Conservation (phyloP, 2,329 filamentous ascomycete species). For the Aspergillus ustus region DNA sequence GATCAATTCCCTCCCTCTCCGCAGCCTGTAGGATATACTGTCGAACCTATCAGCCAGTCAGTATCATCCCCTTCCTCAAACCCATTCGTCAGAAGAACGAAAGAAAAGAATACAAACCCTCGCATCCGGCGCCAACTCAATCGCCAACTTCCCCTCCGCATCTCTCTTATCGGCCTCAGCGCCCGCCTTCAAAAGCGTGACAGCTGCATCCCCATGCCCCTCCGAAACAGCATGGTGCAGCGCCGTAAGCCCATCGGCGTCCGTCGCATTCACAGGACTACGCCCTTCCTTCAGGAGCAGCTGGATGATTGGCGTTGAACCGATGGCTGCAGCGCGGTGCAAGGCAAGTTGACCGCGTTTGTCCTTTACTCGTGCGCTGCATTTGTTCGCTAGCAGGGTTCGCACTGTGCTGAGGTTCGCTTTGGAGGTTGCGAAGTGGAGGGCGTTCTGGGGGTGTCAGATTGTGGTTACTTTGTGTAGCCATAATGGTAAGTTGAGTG, state of each 20-base stretch:
- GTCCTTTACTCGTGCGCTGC: slow-evolving; percentile 80
- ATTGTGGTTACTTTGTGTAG: not conserved
- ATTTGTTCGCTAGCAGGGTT: slow-evolving; percentile 74
- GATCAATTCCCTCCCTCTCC: slow-evolving; percentile 81
- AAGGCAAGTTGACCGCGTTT: slow-evolving; percentile 86
- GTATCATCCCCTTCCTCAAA: slow-evolving; percentile 8
- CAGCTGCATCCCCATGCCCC: slow-evolving; percentile 76
- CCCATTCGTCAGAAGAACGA: not conserved
- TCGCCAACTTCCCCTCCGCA: slow-evolving; percentile 68
- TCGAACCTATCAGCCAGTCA: slow-evolving; percentile 59
- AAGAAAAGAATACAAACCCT: slow-evolving; percentile 59
- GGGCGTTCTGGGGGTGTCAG: slow-evolving; percentile 65
- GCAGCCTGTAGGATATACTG: slow-evolving; percentile 77
- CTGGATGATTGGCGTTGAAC: slow-evolving; percentile 84
- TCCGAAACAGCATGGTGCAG: slow-evolving; percentile 74
- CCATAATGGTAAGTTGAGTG: not conserved
- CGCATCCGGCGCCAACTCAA: slow-evolving; percentile 83
- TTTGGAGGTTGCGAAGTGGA: slow-evolving; percentile 93
- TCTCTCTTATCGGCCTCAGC: slow-evolving; percentile 82
- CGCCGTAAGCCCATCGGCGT: slow-evolving; percentile 81
- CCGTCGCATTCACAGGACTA: slow-evolving; percentile 82
- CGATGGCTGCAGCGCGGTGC: slow-evolving; percentile 88
- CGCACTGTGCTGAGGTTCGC: slow-evolving; percentile 80
- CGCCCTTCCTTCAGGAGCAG: slow-evolving; percentile 73
- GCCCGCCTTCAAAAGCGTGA: slow-evolving; percentile 80